phyloP scores from a whole-genome alignment of 768 basidiomycete species.

The Phaeotremella skinneri region DNA sequence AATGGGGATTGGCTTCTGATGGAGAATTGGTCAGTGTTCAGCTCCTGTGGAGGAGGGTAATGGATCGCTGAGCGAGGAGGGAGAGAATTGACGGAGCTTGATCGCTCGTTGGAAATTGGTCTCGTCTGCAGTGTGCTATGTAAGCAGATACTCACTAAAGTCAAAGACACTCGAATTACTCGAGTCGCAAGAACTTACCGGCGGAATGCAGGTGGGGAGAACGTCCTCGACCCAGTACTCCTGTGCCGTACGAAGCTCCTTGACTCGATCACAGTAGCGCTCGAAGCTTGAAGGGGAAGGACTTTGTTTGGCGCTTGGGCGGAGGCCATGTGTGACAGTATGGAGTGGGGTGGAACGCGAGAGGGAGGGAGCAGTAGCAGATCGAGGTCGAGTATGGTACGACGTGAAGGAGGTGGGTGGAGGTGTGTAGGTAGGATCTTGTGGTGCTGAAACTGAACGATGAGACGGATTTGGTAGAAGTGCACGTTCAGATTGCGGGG shows the following conservation, averaged over 20 bases:
- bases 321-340: background rate
- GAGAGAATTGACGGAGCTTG: background rate
- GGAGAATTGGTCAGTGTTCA: background rate
- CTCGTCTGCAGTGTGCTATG: no score
- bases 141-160: no score
- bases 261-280: conserved; percentile 2
- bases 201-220: background rate
- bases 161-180: no score
- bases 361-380: background rate
- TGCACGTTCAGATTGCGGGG: no score
- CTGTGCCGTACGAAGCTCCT: background rate
- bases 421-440: background rate
- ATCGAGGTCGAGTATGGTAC: background rate
- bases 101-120: background rate
- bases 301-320: no score
- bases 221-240: background rate
- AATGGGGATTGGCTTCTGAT: background rate
- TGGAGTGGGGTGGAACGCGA: background rate
- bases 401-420: background rate
- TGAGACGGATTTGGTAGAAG: background rate
- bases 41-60: background rate
- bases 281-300: background rate
- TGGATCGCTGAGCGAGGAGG: background rate
- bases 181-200: no score
- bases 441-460: background rate